Evolutionary conservation across 768 basidiomycete genomes (phyloP).

Genomic region (Boletellus emodensis): DNA sequence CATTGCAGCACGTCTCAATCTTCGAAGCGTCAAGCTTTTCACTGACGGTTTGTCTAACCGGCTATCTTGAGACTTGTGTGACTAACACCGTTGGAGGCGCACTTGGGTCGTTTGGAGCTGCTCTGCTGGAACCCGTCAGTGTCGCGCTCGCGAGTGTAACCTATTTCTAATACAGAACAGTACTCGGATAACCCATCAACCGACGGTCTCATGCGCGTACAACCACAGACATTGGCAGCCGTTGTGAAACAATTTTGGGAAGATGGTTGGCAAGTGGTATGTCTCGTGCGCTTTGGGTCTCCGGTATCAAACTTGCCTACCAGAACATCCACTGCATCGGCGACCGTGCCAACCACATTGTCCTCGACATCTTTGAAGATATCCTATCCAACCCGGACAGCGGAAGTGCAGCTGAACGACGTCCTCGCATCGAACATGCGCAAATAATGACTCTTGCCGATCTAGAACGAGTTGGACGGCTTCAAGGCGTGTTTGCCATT

Average conservation of each 20-base stretch:
- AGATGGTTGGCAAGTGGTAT: conserved; percentile 82
- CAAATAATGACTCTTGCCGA: conserved; percentile 79
- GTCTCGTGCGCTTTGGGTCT: neutral
- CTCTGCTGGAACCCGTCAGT: conserved; percentile 62
- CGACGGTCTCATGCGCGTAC: conserved; percentile 63
- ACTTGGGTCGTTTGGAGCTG: conserved; percentile 89
- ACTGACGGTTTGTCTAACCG: conserved; percentile 54
- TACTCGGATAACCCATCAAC: conserved; percentile 78
- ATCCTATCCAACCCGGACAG: conserved; percentile 37
- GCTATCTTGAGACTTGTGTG: neutral
- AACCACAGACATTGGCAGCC: conserved; percentile 47
- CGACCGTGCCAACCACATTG: conserved; percentile 79
- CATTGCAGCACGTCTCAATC: conserved; percentile 46
- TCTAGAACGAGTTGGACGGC: conserved; percentile 58
- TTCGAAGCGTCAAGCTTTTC: conserved; percentile 70
- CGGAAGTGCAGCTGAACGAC: conserved; percentile 36
- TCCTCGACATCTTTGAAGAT: conserved; percentile 79
- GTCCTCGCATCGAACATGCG: conserved; percentile 89
- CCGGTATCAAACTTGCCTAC: neutral
- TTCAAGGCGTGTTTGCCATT: conserved; percentile 57
- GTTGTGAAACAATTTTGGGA: conserved; percentile 62
- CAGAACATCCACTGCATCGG: conserved; percentile 85
- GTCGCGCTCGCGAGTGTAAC: neutral
- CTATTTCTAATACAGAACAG: conserved; percentile 5
- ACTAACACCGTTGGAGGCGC: conserved; percentile 51